Evolutionary conservation across 805 yeast genomes (phyloP), one percentile per base, ranked within the genome.

Genomic region (Clavispora santaluciae): DNA sequence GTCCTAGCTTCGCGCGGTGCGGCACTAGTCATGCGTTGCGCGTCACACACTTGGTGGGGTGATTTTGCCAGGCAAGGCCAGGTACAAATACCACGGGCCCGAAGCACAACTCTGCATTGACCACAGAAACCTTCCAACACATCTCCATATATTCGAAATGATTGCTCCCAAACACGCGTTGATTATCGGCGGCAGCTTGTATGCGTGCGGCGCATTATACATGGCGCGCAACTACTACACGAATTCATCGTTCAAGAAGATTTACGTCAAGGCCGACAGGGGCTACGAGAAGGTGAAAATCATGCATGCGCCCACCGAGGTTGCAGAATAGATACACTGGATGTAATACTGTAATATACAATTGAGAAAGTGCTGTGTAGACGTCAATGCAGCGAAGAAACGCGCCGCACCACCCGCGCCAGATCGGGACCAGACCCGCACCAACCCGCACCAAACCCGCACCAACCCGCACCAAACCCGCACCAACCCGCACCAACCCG

Each of bases 211-310:
- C 9, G 69, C 53, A 3, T 43, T 52, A 33, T 63, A 51, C 48
- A 68, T 67, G 72, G 42, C 53, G 17, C 59, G 45, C 12, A 46
- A 53, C 42, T 67, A 64, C 55, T 66, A 59, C 51, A 37, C 48
- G 20, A 46, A 56, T 35, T 64, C 68, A 6, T 35, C 57, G 4
- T 49, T 66, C 38, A 59, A 54, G 43, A 50, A 50, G 36, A 62
- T 63, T 9, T 67, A 51, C 41, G 63, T 59, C 20, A 48, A 48
- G 2, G 46, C 60, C 12, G 71, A 65, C 50, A 41, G 52, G 24
- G 56, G 45, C 16, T 63, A 57, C 44, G 63, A 55, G 17, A 45
- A 52, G 6, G 55, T 61, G 21, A 53, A 54, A 38, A 38, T 58
- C 17, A 48, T 59, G 45, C 60, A 53, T 42, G 59, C 20, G 4